These are phyloP conservation scores for Opeltia flavorubescens DNA, from an alignment of 495 filamentous ascomycete species.

Conservation along the genomic window DNA sequence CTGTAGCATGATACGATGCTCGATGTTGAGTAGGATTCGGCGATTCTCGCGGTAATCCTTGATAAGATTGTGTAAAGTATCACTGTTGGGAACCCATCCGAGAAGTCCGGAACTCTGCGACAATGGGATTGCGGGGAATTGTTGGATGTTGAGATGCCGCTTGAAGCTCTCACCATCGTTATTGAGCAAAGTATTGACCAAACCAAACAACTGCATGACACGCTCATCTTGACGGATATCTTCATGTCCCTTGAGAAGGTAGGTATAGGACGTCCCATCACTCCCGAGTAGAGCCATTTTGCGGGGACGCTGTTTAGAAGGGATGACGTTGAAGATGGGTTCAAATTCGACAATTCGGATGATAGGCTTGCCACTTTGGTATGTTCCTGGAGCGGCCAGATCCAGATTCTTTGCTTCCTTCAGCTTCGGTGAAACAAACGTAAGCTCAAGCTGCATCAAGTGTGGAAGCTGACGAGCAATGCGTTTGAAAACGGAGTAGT, in stretches of 20 bases:
- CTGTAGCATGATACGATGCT: constrained; percentile 98
- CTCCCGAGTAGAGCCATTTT: constrained; percentile 79
- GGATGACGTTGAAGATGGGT: constrained; percentile 76
- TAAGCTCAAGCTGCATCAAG: constrained; percentile 79
- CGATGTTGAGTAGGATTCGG: constrained; percentile 95
- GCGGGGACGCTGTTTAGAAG: constrained; percentile 88
- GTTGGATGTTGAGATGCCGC: constrained; percentile 86
- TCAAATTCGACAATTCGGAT: constrained; percentile 84
- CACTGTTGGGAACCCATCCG: constrained; percentile 96
- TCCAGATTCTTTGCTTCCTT: constrained; percentile 71
- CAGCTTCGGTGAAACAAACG: constrained; percentile 89
- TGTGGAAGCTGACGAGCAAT: constrained; percentile 90
- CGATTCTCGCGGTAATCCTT: constrained; percentile 93
- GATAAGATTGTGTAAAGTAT: constrained; percentile 91
- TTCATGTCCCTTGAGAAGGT: constrained; percentile 89
- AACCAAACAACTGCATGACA: constrained; percentile 96
- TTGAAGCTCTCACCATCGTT: constrained; percentile 94
- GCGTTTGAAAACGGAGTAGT: constrained; percentile 92
- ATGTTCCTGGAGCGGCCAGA: constrained; percentile 87
- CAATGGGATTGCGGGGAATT: constrained; percentile 85
- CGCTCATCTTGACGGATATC: constrained; percentile 97
- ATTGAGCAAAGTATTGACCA: constrained; percentile 84
- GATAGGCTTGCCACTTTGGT: constrained; percentile 72
- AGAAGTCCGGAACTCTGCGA: constrained; percentile 91
- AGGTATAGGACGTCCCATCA: constrained; percentile 75